phyloP scores from a whole-genome alignment of 257 asterid species.

The Phtheirospermum japonicum region DNA sequence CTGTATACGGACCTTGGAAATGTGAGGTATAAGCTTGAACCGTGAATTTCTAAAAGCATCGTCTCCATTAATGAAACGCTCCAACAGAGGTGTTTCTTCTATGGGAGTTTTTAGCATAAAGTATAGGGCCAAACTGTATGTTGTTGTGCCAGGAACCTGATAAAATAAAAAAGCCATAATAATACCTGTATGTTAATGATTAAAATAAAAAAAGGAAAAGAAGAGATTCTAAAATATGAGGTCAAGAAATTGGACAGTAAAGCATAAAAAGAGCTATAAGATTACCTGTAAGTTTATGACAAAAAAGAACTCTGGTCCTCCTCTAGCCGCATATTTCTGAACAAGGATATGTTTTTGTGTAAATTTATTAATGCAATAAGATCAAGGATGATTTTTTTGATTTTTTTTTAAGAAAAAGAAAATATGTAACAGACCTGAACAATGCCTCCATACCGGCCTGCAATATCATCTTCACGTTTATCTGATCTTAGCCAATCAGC shows the following conservation, averaged over 20 bases:
- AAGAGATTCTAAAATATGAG: slow-evolving; percentile 8
- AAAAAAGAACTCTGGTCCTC: slow-evolving; percentile 67
- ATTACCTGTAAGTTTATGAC: slow-evolving; percentile 63
- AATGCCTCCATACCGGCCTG: slow-evolving; percentile 64
- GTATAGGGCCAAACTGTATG: slow-evolving; percentile 58
- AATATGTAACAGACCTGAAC: slow-evolving; percentile 51
- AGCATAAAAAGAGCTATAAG: background rate
- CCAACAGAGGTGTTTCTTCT: slow-evolving; percentile 63
- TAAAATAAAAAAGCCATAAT: background rate
- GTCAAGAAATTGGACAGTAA: background rate
- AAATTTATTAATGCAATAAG: background rate
- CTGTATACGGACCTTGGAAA: slow-evolving; percentile 52
- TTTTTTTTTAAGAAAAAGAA: background rate
- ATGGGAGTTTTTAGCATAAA: slow-evolving; percentile 68
- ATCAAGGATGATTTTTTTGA: background rate
- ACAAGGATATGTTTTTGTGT: background rate
- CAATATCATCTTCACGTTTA: slow-evolving; percentile 72
- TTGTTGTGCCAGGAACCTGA: slow-evolving; percentile 75
- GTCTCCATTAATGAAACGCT: slow-evolving; percentile 73
- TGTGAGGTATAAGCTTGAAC: slow-evolving; percentile 84
- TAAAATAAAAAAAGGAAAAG: background rate
- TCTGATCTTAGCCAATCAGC: slow-evolving; percentile 85
- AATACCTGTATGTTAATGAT: background rate
- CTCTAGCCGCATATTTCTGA: slow-evolving; percentile 68
- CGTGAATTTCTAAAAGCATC: slow-evolving; percentile 78